These are phyloP conservation scores for Linum lewisii DNA, from an alignment of 345 rosid species.

Conservation along the genomic window DNA sequence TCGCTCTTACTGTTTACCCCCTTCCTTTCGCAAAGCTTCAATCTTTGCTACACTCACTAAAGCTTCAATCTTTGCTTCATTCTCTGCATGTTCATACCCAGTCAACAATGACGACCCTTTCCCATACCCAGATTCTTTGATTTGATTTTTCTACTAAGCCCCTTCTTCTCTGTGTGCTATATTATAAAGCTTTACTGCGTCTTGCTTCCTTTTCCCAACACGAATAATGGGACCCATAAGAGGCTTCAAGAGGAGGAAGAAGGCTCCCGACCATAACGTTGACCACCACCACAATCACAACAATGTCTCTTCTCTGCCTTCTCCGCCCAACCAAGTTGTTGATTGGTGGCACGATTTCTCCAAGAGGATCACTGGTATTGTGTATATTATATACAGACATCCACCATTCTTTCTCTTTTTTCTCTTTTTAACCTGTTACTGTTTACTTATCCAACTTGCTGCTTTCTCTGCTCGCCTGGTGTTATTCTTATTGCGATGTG, in stretches of 20 bases:
- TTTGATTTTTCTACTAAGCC: too few relatives aligned
- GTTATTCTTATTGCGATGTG: conserved; percentile 3
- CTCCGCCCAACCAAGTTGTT: conserved; percentile 25
- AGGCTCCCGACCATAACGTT: conserved; percentile 47
- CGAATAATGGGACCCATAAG: conserved; percentile 17
- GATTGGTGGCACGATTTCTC: conserved; percentile 85
- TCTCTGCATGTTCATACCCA: too few relatives aligned
- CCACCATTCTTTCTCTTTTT: background rate
- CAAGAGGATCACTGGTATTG: conserved; percentile 52
- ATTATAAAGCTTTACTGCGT: background rate
- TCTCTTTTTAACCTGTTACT: conserved; percentile 9
- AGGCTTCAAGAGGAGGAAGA: conserved; percentile 19
- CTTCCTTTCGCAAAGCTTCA: too few relatives aligned
- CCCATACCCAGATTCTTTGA: too few relatives aligned
- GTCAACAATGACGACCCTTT: too few relatives aligned
- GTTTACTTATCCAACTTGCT: conserved; percentile 7
- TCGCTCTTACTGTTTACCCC: too few relatives aligned
- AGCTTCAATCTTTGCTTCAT: too few relatives aligned
- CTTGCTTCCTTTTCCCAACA: background rate
- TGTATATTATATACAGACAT: conserved; percentile 4
- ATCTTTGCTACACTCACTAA: too few relatives aligned
- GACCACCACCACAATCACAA: conserved; percentile 23
- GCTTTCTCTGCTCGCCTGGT: background rate
- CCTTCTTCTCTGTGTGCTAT: too few relatives aligned
- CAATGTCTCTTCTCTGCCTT: conserved; percentile 21